These are phyloP conservation scores for Termitomyces sp. DNA, from an alignment of 1,284 basidiomycete species.

Conservation along the genomic window DNA sequence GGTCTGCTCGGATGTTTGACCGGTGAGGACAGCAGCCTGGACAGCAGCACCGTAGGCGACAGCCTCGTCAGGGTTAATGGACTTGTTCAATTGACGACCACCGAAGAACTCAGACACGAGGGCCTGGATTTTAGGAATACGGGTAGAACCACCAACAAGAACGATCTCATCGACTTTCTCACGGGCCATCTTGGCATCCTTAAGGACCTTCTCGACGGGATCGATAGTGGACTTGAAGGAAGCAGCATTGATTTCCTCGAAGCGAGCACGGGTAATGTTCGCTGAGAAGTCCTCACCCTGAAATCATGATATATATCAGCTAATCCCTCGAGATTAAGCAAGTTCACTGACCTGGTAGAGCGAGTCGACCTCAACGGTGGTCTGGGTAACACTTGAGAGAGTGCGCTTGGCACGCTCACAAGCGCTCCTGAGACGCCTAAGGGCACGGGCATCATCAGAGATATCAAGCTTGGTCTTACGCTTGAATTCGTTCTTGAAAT, in stretches of 20 bases:
- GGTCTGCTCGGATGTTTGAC: slow-evolving; percentile 94
- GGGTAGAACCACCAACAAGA: slow-evolving; percentile 98
- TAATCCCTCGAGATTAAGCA: background rate
- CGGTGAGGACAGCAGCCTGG: slow-evolving; percentile 94
- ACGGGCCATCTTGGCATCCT: slow-evolving; percentile 96
- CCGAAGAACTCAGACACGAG: slow-evolving; percentile 98
- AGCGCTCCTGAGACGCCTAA: slow-evolving; percentile 91
- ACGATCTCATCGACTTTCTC: slow-evolving; percentile 99
- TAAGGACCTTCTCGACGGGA: slow-evolving; percentile 98
- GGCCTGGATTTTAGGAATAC: slow-evolving; percentile 99
- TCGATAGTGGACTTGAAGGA: slow-evolving; percentile 97
- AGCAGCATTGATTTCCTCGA: slow-evolving; percentile 97
- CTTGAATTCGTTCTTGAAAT: slow-evolving; percentile 99
- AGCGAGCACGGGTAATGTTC: slow-evolving; percentile 97
- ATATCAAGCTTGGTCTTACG: slow-evolving; percentile 97
- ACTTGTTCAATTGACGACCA: slow-evolving; percentile 98
- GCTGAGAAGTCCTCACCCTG: slow-evolving; percentile 92
- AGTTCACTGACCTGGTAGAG: slow-evolving; percentile 74
- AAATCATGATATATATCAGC: slow-evolving; percentile 7
- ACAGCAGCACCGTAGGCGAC: slow-evolving; percentile 96
- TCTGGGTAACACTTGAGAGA: slow-evolving; percentile 96
- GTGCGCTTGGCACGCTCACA: slow-evolving; percentile 99
- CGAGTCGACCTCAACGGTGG: slow-evolving; percentile 98
- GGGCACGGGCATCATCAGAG: slow-evolving; percentile 91
- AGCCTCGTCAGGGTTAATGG: slow-evolving; percentile 95